Evolutionary conservation across 2,329 filamentous ascomycete species (phyloP).

Genomic region (Pestalotiopsis sp.): DNA sequence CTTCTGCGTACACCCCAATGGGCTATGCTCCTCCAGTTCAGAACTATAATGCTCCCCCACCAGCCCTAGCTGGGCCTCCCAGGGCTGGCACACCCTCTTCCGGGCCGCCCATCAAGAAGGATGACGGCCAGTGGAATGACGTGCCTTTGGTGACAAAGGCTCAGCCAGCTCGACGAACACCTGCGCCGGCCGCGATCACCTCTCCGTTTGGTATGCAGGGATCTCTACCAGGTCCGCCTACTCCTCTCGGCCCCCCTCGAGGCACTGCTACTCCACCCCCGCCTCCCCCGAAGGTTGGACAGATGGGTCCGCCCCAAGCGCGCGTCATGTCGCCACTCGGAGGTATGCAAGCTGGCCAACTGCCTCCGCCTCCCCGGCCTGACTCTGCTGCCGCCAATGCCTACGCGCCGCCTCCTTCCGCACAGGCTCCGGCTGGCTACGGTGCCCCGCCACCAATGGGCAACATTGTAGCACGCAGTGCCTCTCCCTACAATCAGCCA

Average conservation of each 20-base stretch:
- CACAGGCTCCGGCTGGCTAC: conserved; percentile 34
- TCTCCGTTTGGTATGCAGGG: conserved; percentile 75
- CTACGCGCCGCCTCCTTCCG: conserved; percentile 64
- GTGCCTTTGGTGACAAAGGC: conserved; percentile 82
- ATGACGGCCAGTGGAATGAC: conserved; percentile 90
- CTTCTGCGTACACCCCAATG: conserved; percentile 25
- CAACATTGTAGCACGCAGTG: conserved; percentile 64
- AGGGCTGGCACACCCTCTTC: conserved; percentile 56
- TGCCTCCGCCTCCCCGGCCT: conserved; percentile 48
- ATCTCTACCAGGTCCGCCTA: conserved; percentile 54
- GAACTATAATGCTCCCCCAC: conserved; percentile 37
- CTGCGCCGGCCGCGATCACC: conserved; percentile 68
- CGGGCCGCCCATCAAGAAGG: conserved; percentile 71
- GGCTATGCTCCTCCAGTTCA: conserved; percentile 35
- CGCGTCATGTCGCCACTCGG: conserved; percentile 74
- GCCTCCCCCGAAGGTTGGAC: conserved; percentile 72
- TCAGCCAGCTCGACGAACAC: conserved; percentile 75
- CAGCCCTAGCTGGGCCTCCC: conserved; percentile 54
- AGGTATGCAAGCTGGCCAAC: conserved; percentile 52
- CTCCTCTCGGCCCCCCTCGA: conserved; percentile 62
- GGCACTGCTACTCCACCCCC: conserved; percentile 73
- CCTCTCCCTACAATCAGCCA: conserved; percentile 86
- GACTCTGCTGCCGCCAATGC: conserved; percentile 62
- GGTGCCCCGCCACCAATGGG: conserved; percentile 51
- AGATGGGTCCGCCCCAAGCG: conserved; percentile 62